phyloP scores from a whole-genome alignment of 2,329 filamentous ascomycete species.

The Hymenoscyphus scutula region DNA sequence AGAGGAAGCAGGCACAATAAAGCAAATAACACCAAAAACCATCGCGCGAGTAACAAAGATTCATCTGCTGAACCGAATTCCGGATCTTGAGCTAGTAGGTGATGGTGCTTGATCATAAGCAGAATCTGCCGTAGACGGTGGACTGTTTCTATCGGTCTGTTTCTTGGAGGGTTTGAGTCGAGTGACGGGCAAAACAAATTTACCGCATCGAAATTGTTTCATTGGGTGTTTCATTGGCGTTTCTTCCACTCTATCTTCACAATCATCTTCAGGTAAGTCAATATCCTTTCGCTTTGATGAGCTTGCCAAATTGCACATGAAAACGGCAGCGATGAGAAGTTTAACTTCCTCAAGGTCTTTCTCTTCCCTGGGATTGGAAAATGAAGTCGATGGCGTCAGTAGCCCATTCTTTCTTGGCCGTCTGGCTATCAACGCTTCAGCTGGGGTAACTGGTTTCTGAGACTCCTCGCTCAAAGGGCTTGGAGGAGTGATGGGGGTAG shows the following conservation, averaged over 20 bases:
- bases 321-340: background rate
- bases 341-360: background rate
- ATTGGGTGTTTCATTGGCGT: background rate
- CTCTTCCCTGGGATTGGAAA: background rate
- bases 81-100: background rate
- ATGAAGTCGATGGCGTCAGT: slow-evolving; percentile 3
- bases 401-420: background rate
- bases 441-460: background rate
- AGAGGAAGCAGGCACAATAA: background rate
- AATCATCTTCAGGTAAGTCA: background rate
- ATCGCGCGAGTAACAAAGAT: background rate
- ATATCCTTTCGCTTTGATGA: background rate
- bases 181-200: background rate
- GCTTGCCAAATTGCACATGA: background rate
- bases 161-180: background rate
- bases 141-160: background rate
- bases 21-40: background rate
- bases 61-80: background rate
- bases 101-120: background rate
- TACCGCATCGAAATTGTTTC: background rate
- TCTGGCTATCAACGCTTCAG: background rate
- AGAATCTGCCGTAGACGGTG: background rate
- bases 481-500: background rate
- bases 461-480: background rate
- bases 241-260: background rate